Base-by-base conservation (phyloP, 2,329 filamentous ascomycete genomes). In the Kalaharituber pfeilii region DNA sequence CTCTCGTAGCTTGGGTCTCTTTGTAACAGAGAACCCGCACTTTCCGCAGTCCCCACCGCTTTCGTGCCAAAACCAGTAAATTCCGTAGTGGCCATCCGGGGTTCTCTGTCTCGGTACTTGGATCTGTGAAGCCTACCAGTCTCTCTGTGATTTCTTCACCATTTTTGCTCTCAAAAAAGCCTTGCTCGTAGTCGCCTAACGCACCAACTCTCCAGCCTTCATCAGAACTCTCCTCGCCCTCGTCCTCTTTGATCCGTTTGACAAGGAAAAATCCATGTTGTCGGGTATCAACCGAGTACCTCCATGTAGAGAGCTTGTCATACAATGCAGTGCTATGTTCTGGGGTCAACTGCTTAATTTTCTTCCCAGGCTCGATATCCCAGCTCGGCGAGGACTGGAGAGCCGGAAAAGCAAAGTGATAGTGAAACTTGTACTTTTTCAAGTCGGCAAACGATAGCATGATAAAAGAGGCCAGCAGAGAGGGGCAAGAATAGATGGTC, bases 351-450 rank as follows among this genome's bases (percentile, higher is more conserved):
- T 68, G 73, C 52, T 72, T 69, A 49, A 77, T 71, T 22, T 63
- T 72, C 1, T 72, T 15, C 13, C 42, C 24, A 2, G 42, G 75
- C 1, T 74, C 68, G 51, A 81, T 72, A 62, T 78, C 81, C 91
- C 91, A 98, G 26, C 76, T 73, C 1, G 86, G 86, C 53, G 89
- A 82, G 3, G 89, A 94, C 66, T 94, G 88, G 45, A 98, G 75
- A 15, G 89, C 87, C 1, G 91, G 91, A 65, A 94, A 98, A 4
- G 84, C 89, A 68, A 96, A 96, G 80, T 93, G 94, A 70, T 96
- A 96, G n/a, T 83, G 86, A 67, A 96, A 95, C 59, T 82, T 86
- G 71, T 96, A 96, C 66, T 93, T 95, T 69, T 98, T 98, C 29
- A 98, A 76, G 66, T 98, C 89, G 58, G 91, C 89, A 67, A 86